phyloP scores from a whole-genome alignment of 1,284 basidiomycete species.

The Neonothopanus nambi region DNA sequence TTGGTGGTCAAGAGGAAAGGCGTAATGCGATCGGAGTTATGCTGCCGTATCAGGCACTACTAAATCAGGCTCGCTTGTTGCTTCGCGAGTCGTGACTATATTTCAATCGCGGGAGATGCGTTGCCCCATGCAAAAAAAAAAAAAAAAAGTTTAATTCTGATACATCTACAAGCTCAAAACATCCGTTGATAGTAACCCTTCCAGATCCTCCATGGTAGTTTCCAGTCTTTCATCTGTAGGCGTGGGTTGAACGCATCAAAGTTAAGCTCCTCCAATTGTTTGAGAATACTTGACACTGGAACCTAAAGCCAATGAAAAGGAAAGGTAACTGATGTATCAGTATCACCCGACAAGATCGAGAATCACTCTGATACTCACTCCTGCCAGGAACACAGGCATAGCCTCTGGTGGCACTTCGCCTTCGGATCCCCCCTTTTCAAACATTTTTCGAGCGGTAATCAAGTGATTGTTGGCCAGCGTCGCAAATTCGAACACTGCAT shows the following conservation, averaged over 20 bases:
- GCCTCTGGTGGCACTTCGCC: slow-evolving; percentile 64
- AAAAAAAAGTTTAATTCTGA: slow-evolving; percentile 2
- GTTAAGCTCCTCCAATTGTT: slow-evolving; percentile 72
- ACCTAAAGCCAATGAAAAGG: slow-evolving; percentile 46
- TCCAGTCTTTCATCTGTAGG: slow-evolving; percentile 80
- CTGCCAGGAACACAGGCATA: slow-evolving; percentile 79
- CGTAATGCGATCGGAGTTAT: background rate
- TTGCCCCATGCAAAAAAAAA: too few species aligned
- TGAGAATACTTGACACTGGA: slow-evolving; percentile 73
- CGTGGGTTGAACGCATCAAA: slow-evolving; percentile 83
- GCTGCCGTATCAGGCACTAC: too few species aligned
- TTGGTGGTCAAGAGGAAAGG: slow-evolving; percentile 18
- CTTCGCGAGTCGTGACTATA: too few species aligned
- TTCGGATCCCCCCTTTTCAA: slow-evolving; percentile 48
- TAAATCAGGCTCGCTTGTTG: too few species aligned
- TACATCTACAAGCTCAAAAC: slow-evolving; percentile 41
- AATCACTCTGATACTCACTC: slow-evolving; percentile 51
- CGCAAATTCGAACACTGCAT: slow-evolving; percentile 88
- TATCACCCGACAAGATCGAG: slow-evolving; percentile 15
- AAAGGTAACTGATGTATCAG: slow-evolving; percentile 16
- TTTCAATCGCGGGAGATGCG: too few species aligned
- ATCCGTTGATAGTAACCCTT: slow-evolving; percentile 57
- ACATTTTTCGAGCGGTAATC: slow-evolving; percentile 78
- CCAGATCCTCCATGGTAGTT: slow-evolving; percentile 86
- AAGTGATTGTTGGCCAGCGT: slow-evolving; percentile 91